A percentile compares a stretch with the other conserved stretches of the same genome.
Conservation (phyloP, 2,329 filamentous ascomycete species). For the Penicillium sp. region DNA sequence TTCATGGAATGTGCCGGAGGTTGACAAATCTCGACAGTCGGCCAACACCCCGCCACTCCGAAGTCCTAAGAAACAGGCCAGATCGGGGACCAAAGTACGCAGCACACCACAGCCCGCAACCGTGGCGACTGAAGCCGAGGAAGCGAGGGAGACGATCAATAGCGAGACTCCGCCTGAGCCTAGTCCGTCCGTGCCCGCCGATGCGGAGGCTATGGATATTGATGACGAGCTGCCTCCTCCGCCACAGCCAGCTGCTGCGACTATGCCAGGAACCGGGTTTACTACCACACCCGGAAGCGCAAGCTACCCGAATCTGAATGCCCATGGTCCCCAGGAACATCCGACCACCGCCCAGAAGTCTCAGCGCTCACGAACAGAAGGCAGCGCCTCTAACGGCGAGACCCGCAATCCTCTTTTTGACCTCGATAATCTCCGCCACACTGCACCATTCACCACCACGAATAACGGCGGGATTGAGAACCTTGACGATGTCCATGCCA, state of each 20-base stretch:
- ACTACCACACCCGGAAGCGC: constrained; percentile 7
- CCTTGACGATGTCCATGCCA: constrained; percentile 53
- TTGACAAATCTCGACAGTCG: constrained; percentile 27
- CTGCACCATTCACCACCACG: constrained; percentile 49
- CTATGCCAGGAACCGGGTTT: constrained; percentile 8
- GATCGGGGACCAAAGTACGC: constrained; percentile 28
- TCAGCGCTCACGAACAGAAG: constrained; percentile 10
- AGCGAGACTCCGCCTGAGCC: constrained; percentile 20
- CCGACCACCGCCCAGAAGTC: constrained; percentile 13
- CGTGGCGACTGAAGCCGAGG: constrained; percentile 41
- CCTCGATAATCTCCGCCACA: constrained; percentile 51
- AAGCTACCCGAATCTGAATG: constrained; percentile 19
- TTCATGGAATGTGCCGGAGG: constrained; percentile 33
- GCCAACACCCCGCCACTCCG: constrained; percentile 28
- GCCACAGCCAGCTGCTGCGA: constrained; percentile 3
- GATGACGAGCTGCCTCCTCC: constrained; percentile 37
- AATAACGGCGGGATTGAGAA: constrained; percentile 51
- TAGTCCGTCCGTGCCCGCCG: constrained; percentile 23
- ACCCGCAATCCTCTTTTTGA: constrained; percentile 37
- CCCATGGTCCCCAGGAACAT: constrained; percentile 12
- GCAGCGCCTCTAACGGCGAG: constrained; percentile 9
- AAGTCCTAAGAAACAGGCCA: constrained; percentile 36
- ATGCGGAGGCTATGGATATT: constrained; percentile 48
- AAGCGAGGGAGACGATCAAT: constrained; percentile 33
- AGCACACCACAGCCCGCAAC: constrained; percentile 34